phyloP scores from a whole-genome alignment of 257 asterid species.

The Cordia subcordata region DNA sequence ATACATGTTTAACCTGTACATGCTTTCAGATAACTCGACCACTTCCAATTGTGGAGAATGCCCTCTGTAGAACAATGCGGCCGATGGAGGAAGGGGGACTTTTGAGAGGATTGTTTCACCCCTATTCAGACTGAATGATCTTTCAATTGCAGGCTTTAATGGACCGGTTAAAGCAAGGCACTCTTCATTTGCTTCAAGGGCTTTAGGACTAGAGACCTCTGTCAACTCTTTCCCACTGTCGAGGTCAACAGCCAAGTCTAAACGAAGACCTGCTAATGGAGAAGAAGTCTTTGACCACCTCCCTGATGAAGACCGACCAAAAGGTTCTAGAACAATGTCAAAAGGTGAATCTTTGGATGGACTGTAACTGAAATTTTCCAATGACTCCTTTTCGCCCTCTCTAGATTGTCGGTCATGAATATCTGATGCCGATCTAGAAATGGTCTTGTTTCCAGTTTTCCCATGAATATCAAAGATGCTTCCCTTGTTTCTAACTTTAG shows the following conservation, averaged over 20 bases:
- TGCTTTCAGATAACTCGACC: constrained; percentile 50
- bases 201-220: constrained; percentile 20
- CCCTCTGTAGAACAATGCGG: constrained; percentile 61
- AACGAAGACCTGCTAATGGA: constrained; percentile 27
- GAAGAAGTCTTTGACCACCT: constrained; percentile 59
- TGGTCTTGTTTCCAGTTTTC: constrained; percentile 22
- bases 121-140: constrained; percentile 37
- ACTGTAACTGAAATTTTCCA: constrained; percentile 28
- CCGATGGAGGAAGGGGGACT: constrained; percentile 71
- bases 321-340: constrained; percentile 50
- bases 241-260: constrained; percentile 24
- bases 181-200: constrained; percentile 31
- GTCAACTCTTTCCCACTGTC: constrained; percentile 22
- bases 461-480: constrained; percentile 32
- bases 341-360: constrained; percentile 33
- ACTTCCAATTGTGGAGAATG: constrained; percentile 48
- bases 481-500: constrained; percentile 31
- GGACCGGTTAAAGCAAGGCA: constrained; percentile 12
- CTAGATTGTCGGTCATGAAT: constrained; percentile 35
- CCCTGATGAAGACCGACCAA: constrained; percentile 49
- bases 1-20: constrained; percentile 50
- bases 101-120: constrained; percentile 27
- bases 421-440: constrained; percentile 47
- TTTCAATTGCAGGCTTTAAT: constrained; percentile 21
- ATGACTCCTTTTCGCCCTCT: constrained; percentile 14